Evolutionary conservation across 441 rosid genomes (phyloP), one percentile per base, ranked within the genome.

Genomic region (Lagerstroemia fauriei): DNA sequence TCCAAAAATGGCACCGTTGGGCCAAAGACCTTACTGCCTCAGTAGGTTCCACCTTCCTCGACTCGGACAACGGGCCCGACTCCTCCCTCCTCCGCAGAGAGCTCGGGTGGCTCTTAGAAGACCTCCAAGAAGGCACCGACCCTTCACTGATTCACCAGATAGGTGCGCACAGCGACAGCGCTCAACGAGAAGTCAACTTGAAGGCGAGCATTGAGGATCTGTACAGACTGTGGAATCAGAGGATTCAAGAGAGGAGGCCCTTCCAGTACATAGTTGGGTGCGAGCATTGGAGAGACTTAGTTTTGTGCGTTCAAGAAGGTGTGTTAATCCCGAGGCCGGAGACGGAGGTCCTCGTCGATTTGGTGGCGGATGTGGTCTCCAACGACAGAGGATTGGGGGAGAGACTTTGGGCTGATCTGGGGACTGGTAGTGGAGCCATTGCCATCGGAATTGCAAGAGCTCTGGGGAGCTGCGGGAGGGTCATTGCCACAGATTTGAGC

Each of bases 311-410:
- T 17, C 92, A 93, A 83, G 98, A 95, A 89, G 98, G 98, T 34
- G 95, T 96, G 75, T 86, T 96, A 80, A 95, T 96, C 86, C 99
- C 98, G 9, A 88, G 98, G 85, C 98, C 98, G 0, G 98, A 96
- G 87, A 95, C 99, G 71, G 98, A 93, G 84, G 65, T 91, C 81
- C 80, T 96, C 73, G 88, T 93, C 48, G 98, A 95, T 86, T 73
- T 94, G 86, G 98, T 92, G 47, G 85, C 77, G 68, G 89, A 90
- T 79, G 86, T 78, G 48, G 84, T 92, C 3, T 80, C 79, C 63
- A 83, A 75, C 29, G 79, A 88, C 56, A 82, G 69, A 14, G 80
- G 66, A 66, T 85, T 86, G 81, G 83, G 84, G 82, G 86, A 90
- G 51, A 93, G 94, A 12, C 17, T 86, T 79, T 94, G 98, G 98